Evolutionary conservation across 176 grass and related monocot genomes (phyloP).

Genomic region (Aegilops longissima): DNA sequence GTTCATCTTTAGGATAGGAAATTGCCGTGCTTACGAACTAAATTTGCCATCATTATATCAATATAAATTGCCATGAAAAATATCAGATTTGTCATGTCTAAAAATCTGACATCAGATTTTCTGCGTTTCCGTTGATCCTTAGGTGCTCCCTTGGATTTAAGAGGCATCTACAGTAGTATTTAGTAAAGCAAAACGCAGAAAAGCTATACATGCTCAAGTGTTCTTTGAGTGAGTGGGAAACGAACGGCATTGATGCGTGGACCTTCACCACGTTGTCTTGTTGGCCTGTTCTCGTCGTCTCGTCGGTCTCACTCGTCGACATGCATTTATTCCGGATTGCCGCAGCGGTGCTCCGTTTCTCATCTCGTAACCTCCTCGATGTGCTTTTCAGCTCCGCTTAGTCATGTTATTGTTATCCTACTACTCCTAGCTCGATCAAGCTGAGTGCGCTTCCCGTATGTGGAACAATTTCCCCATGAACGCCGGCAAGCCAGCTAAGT

Average conservation of each 20-base stretch:
- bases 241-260: not conserved
- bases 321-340: not conserved
- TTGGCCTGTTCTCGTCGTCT: not conserved
- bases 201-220: not conserved
- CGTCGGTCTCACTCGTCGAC: not conserved
- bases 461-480: conserved; percentile 1
- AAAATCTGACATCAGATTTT: too few relatives aligned
- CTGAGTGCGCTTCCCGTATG: not conserved
- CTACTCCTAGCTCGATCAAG: not conserved
- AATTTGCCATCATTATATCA: too few relatives aligned
- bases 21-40: too few relatives aligned
- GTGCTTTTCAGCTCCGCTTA: not conserved
- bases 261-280: not conserved
- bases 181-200: not conserved
- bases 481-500: not conserved
- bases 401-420: not conserved
- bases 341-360: not conserved
- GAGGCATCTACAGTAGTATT: too few relatives aligned
- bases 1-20: too few relatives aligned
- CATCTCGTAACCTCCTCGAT: not conserved
- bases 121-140: too few relatives aligned
- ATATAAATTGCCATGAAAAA: too few relatives aligned
- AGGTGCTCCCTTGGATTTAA: too few relatives aligned
- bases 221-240: not conserved
- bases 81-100: too few relatives aligned